A percentile compares a stretch with the other conserved stretches of the same genome.
Conservation (phyloP, 2,329 filamentous ascomycete genomes). For the Colletotrichum acutatum region DNA sequence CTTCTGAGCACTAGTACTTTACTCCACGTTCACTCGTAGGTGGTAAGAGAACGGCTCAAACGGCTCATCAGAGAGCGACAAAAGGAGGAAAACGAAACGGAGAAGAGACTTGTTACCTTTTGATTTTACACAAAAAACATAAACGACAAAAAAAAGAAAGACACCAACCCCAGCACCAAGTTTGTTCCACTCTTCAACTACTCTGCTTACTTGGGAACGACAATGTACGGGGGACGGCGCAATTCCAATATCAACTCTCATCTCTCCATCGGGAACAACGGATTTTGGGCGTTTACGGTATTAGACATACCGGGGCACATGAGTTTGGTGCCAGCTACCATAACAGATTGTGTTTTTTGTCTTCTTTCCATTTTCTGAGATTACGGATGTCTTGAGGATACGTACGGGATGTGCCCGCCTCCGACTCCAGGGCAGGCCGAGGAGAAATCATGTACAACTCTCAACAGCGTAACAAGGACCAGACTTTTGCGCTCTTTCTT, state of each 20-base stretch:
- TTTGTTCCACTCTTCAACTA: constrained; percentile 16
- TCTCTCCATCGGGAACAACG: constrained; percentile 20
- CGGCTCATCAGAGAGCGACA: constrained; percentile 28
- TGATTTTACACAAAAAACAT: constrained; percentile 16
- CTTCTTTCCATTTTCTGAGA: constrained; percentile 2
- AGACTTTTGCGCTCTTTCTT: constrained; percentile 8
- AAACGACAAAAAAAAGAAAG: constrained; percentile 24
- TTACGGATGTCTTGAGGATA: constrained; percentile 33
- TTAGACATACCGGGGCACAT: constrained; percentile 28
- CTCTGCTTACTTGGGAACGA: constrained; percentile 28
- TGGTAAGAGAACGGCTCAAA: constrained; percentile 7
- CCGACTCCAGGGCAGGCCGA: constrained; percentile 35
- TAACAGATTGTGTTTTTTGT: constrained; percentile 31
- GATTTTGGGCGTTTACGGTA: constrained; percentile 29
- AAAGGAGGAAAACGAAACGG: constrained; percentile 3
- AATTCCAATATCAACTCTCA: constrained; percentile 26
- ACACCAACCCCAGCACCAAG: constrained; percentile 23
- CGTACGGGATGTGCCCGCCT: constrained; percentile 13
- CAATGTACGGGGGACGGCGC: constrained; percentile 8
- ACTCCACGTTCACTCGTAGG: constrained; percentile 32
- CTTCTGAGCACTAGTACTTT: constrained; percentile 1
- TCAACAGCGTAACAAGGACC: constrained; percentile 1
- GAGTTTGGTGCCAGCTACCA: constrained; percentile 24
- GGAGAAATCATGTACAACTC: neutral
- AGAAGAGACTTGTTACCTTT: constrained; percentile 22